Base-by-base conservation (phyloP, 352 stramenopile species). In the Globisporangium viniferum region DNA sequence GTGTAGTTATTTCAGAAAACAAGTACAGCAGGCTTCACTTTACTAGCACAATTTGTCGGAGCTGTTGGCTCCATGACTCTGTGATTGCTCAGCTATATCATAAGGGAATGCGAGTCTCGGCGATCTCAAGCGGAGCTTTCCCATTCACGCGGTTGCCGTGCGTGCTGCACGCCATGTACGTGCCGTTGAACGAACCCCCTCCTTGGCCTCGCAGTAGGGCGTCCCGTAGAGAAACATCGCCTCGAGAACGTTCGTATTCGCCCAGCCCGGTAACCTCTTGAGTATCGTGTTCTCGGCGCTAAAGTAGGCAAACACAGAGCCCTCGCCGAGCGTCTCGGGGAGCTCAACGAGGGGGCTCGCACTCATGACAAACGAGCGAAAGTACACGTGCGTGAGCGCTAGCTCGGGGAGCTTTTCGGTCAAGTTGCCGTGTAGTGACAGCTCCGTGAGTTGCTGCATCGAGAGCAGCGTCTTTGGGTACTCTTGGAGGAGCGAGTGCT, bases 401-500 rank as follows among this genome's bases (percentile, higher is more conserved):
- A 58, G 31, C 41, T 18, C n/a, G 5, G 58, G 10, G 12, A 39
- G 14, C 1, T 22, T 0, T 27, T 39, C 24, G 24, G 55, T 55
- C 22, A 27, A 9, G 24, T 64, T 64, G 36, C 6, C 12, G 12
- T 55, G 41, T 1, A 55, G 12, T 18, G 59, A 64, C 36, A 55
- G 22, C n/a, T 64, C 24, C 15, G 29, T 24, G 18, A 18, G 36
- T 12, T 33, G 10, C 4, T 46, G 39, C 39, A 64, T 7, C 12
- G 18, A 27, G 20, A 68, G 51, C 22, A 68, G 33, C 9, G 18
- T 31, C n/a, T 22, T 20, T 10, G 62, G 31, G 51, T 62, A 68
- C 51, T 53, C 49, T 20, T 27, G 58, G 18, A 77, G 36, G 7
- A 49, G 54, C 35, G 61, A 31, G 53, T 75, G 55, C 39, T 78